Conservation (phyloP, 441 rosid species). For the Populus hybrid region DNA sequence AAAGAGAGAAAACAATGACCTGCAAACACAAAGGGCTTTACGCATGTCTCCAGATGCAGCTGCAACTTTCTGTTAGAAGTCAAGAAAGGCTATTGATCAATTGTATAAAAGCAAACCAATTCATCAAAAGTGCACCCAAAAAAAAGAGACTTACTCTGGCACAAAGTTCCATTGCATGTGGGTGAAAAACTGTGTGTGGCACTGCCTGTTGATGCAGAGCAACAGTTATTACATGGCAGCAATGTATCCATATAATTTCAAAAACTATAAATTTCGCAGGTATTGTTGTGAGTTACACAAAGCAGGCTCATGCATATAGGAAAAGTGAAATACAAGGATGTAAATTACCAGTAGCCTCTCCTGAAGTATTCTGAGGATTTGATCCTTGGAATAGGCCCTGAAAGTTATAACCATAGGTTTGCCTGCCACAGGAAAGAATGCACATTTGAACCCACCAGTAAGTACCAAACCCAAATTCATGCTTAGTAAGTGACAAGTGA, state of each 20-base stretch:
- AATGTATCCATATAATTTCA: too few species aligned
- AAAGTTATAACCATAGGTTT: constrained; percentile 81
- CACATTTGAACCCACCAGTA: constrained; percentile 7
- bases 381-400: constrained; percentile 79
- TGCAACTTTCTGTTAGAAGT: constrained; percentile 66
- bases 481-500: neutral
- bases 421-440: constrained; percentile 37
- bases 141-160: constrained; percentile 62
- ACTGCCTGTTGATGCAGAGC: constrained; percentile 46
- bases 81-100: constrained; percentile 10
- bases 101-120: constrained; percentile 11
- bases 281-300: too few species aligned
- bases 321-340: constrained; percentile 2
- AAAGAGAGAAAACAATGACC: constrained; percentile 38
- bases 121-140: neutral
- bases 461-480: constrained; percentile 14
- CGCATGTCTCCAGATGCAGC: constrained; percentile 98
- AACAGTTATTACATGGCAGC: constrained; percentile 4
- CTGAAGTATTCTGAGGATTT: constrained; percentile 66
- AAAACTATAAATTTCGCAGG: too few species aligned
- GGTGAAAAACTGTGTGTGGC: constrained; percentile 61
- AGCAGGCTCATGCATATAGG: neutral
- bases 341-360: constrained; percentile 76
- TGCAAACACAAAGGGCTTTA: constrained; percentile 87
- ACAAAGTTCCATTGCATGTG: constrained; percentile 87